Conservation (phyloP, 768 basidiomycete species). For the Russula ochroleuca region DNA sequence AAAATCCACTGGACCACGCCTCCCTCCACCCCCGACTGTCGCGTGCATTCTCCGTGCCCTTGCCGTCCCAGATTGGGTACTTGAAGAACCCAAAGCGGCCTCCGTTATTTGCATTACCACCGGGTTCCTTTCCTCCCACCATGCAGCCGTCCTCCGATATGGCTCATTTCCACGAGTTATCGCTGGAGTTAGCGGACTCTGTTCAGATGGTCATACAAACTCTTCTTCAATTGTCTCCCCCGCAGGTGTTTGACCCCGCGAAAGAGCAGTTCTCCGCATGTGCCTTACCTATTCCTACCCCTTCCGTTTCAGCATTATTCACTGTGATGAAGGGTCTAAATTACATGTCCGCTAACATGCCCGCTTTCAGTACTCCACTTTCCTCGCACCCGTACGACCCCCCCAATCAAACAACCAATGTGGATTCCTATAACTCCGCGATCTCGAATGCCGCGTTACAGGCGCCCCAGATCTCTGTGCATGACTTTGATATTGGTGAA, state of each 20-base stretch:
- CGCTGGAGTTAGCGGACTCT: conserved; percentile 85
- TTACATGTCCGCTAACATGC: conserved; percentile 85
- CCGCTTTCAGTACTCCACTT: conserved; percentile 39
- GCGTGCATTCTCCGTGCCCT: conserved; percentile 74
- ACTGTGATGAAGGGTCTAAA: conserved; percentile 92
- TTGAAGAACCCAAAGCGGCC: conserved; percentile 62
- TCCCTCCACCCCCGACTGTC: conserved; percentile 52
- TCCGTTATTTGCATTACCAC: conserved; percentile 24
- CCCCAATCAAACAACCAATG: conserved; percentile 10
- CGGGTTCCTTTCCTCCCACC: conserved; percentile 29
- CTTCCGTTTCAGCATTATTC: conserved; percentile 83
- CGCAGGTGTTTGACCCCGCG: conserved; percentile 85
- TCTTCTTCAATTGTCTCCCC: conserved; percentile 83
- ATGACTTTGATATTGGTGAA: conserved; percentile 89
- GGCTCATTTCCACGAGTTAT: conserved; percentile 59
- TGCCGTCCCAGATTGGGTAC: conserved; percentile 72
- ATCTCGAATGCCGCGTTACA: conserved; percentile 12
- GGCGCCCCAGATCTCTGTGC: conserved; percentile 11
- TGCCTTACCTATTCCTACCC: conserved; percentile 79
- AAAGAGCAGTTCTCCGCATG: conserved; percentile 93
- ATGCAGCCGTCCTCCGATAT: conserved; percentile 33
- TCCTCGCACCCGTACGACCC: conserved; percentile 17
- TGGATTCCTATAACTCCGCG: conserved; percentile 11
- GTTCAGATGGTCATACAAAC: conserved; percentile 90
- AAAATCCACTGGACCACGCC: conserved; percentile 34